Evolutionary conservation across 2,329 filamentous ascomycete species (phyloP).

Genomic region (Aspergillus uvarum): DNA sequence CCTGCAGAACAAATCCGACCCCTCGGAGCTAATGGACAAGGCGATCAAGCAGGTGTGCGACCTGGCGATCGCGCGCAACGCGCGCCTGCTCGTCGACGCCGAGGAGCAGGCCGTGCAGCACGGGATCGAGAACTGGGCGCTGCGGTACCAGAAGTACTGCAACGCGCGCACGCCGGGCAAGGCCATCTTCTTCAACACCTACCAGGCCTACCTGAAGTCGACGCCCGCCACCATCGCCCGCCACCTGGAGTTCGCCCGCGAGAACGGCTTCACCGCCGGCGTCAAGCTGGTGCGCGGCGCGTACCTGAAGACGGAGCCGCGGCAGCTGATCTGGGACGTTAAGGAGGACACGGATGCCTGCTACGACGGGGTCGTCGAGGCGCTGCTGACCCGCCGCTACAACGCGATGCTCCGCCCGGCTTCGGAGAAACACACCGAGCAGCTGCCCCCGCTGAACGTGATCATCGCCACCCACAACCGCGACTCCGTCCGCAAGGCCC

Average conservation of each 20-base stretch:
- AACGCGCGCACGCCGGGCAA: slow-evolving; percentile 47
- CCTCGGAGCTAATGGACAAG: slow-evolving; percentile 42
- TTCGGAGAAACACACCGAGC: slow-evolving; percentile 34
- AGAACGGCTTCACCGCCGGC: slow-evolving; percentile 51
- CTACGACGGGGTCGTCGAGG: slow-evolving; percentile 58
- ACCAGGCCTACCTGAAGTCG: slow-evolving; percentile 55
- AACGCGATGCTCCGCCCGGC: slow-evolving; percentile 52
- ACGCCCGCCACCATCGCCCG: slow-evolving; percentile 46
- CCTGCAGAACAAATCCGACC: slow-evolving; percentile 51
- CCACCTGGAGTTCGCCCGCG: slow-evolving; percentile 48
- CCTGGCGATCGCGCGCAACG: slow-evolving; percentile 42
- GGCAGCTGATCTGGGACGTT: slow-evolving; percentile 47
- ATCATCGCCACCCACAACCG: slow-evolving; percentile 62
- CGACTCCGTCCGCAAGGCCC: slow-evolving; percentile 53
- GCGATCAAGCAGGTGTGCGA: slow-evolving; percentile 49
- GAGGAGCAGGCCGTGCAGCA: slow-evolving; percentile 55
- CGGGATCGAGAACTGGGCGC: slow-evolving; percentile 54
- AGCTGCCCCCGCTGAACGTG: slow-evolving; percentile 49
- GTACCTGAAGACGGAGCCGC: slow-evolving; percentile 52
- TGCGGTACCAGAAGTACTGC: slow-evolving; percentile 54
- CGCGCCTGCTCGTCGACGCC: slow-evolving; percentile 54
- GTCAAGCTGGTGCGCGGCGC: slow-evolving; percentile 57
- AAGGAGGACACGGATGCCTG: slow-evolving; percentile 51
- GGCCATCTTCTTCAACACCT: slow-evolving; percentile 56
- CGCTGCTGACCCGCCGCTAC: slow-evolving; percentile 61